These are phyloP conservation scores for Nicotiana otophora DNA, from an alignment of 257 asterid genomes.

Conservation along the genomic window DNA sequence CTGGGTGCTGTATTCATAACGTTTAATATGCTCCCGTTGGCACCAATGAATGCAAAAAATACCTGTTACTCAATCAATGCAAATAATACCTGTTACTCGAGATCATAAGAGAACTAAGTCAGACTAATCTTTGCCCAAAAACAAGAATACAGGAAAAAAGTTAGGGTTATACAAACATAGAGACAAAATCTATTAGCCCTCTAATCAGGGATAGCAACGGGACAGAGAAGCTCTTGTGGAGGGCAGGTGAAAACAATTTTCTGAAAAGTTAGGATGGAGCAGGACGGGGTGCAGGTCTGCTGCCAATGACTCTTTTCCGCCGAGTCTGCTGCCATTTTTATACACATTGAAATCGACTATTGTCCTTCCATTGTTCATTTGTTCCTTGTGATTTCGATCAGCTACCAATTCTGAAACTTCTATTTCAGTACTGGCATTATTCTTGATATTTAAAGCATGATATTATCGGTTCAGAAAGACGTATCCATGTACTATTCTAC, in stretches of 20 bases:
- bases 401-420: no score
- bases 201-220: not conserved
- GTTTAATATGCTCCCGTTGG: constrained; percentile 69
- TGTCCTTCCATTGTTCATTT: no score
- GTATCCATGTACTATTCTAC: no score
- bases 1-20: constrained; percentile 76
- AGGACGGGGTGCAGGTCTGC: not conserved
- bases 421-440: no score
- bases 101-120: not conserved
- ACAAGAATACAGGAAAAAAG: not conserved
- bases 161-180: not conserved
- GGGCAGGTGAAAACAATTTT: not conserved
- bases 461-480: no score
- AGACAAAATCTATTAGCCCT: not conserved
- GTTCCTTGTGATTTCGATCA: no score
- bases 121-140: not conserved
- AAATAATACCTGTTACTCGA: not conserved
- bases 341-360: no score
- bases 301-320: no score
- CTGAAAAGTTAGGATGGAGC: not conserved
- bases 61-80: constrained; percentile 28
- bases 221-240: not conserved
- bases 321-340: no score
- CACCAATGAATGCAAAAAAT: constrained; percentile 76
- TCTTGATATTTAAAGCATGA: no score